A percentile compares a stretch with the other conserved stretches of the same genome.
Evolutionary conservation across 148 eudicot species (phyloP).

Genomic region (Amaranthus cruentus): DNA sequence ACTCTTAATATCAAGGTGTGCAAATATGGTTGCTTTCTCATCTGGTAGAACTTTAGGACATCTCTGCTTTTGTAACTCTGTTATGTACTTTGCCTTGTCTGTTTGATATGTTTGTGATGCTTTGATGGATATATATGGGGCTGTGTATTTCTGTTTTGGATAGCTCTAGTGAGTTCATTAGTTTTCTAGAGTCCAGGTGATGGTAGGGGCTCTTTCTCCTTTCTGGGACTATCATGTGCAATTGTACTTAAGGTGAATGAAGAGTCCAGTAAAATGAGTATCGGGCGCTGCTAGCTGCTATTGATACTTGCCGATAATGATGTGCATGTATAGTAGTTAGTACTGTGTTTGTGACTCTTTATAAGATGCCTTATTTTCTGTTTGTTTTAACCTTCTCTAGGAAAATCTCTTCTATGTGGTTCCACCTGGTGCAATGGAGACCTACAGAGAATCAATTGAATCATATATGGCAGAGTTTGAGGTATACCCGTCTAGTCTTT

Average conservation of each 20-base stretch:
- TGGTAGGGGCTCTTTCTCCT: neutral
- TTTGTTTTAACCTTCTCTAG: conserved; percentile 33
- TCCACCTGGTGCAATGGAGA: conserved; percentile 71
- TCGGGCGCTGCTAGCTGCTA: no score
- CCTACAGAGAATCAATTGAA: conserved; percentile 66
- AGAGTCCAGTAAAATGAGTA: no score
- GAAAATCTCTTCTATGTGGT: conserved; percentile 71
- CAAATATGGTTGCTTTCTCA: neutral
- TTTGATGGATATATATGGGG: neutral
- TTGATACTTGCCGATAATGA: neutral
- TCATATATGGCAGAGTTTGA: conserved; percentile 50
- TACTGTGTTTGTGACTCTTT: neutral
- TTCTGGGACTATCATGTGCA: neutral
- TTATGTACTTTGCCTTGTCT: neutral
- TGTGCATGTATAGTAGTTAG: neutral
- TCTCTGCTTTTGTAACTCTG: neutral
- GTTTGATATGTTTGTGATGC: neutral
- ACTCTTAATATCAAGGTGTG: neutral
- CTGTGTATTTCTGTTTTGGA: neutral
- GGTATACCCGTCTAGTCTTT: conserved; percentile 35
- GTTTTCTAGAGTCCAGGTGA: neutral
- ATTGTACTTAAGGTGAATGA: neutral
- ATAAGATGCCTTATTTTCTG: neutral
- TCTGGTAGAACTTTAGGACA: no score
- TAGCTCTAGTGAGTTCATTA: neutral